Evolutionary conservation across 2,329 filamentous ascomycete species (phyloP), one percentile per base, ranked within the genome.

Genomic region (Didymella segeticola): DNA sequence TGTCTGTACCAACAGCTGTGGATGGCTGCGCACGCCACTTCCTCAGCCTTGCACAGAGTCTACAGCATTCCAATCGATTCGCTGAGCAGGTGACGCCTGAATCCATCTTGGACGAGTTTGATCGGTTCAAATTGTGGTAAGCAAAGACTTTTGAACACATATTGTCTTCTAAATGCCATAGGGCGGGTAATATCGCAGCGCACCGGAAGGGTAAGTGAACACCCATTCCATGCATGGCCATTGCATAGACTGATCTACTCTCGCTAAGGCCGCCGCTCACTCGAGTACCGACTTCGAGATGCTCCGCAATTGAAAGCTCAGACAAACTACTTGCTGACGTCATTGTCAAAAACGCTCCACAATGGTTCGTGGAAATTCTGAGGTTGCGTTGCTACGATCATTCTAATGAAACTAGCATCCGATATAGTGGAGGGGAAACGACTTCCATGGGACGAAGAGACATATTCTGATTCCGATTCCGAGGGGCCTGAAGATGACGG

Each of bases 121-220:
- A 45, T 31, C 47, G 47, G 14, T 51, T 51, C 19, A 51, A 50
- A 33, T 8, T 51, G 26, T 51, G 47, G 47, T 45, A n/a, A 15
- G 25, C 1, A 5, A 19, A 2, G 7, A 8, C 4, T 5, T 12
- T 25, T 17, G 10, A 11, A 2, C 4, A 7, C n/a, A 15, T 3
- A 15, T 2, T 22, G 1, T 9, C 23, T n/a, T 33, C 22, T 46
- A 19, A 39, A 9, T 3, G 7, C 5, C 22, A 11, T 31, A 47
- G 45, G 45, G 45, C 45, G 7, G 45, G 45, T 22, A 47, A 47
- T 36, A 47, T 47, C n/a, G 45, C 34, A 5, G 45, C 45, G 4
- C 36, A 47, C n/a, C 17, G 45, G 5, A 47, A 47, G n/a, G 36
- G 45, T 47, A 3, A 19, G 26, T 47, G 3, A 19, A 20, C 8